Evolutionary conservation across 2,329 filamentous ascomycete genomes (phyloP), one percentile per base, ranked within the genome.

Genomic region (Aspergillus calidoustus): DNA sequence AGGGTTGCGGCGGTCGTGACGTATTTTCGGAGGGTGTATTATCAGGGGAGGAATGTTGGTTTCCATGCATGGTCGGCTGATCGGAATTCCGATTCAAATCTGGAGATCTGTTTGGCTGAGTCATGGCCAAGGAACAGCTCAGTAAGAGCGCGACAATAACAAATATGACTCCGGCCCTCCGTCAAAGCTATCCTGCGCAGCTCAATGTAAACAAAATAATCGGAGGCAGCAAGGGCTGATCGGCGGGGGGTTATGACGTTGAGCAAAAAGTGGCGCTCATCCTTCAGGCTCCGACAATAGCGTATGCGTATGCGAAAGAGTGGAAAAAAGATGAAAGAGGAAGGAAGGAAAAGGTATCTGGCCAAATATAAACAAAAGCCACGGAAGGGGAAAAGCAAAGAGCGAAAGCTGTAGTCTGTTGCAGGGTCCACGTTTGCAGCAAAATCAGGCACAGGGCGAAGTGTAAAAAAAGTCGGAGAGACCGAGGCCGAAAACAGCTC

Each of bases 91-190:
- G 62, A 50, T 59, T 63, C 22, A 61, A 38, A 41, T 66, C 55
- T 51, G 61, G 51, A 41, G 43, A 59, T 49, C 57, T 64, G 64
- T 66, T 53, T 19, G 62, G 58, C 44, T 59, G 54, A 43, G 67
- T 57, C 67, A 69, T 69, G 51, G 55, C 65, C 60, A 59, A 55
- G 49, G 7, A 47, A 55, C 47, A 22, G 23, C 7, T 48, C 54
- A 25, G 25, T 28, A 22, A 44, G 15, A 31, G 19, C 9, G 59
- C 15, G 11, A 41, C 11, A 38, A 3, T 23, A 47, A 23, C 17
- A 50, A 54, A 47, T 43, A 49, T 43, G 25, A 11, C 34, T 51
- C 54, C 52, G 52, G 31, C 13, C 25, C 41, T 46, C 25, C 19
- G 43, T 47, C 50, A 52, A 28, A 30, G 43, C 47, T 28, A 31